Evolutionary conservation across 2,329 filamentous ascomycete species (phyloP).

Genomic region (Colletotrichum sp.): DNA sequence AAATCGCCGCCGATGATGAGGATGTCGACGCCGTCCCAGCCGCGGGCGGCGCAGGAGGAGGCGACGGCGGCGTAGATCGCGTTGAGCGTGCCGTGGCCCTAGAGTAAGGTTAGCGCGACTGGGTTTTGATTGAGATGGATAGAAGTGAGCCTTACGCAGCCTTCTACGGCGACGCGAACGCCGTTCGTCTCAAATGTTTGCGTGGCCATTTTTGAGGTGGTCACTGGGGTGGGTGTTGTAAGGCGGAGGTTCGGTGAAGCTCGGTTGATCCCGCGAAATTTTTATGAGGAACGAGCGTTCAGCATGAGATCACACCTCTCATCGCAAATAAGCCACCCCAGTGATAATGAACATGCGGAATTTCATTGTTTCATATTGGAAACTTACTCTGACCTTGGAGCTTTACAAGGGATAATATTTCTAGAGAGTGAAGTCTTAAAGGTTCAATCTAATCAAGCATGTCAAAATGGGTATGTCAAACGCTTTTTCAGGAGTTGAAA

Average conservation of each 20-base stretch:
- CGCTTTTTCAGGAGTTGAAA: neutral
- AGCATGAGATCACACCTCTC: neutral
- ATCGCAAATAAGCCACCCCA: neutral
- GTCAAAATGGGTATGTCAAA: neutral
- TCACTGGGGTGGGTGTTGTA: slow-evolving; percentile 6
- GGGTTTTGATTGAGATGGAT: neutral
- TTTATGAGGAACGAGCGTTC: neutral
- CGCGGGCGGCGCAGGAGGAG: slow-evolving; percentile 70
- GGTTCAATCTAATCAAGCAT: neutral
- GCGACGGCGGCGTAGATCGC: slow-evolving; percentile 86
- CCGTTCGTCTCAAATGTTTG: slow-evolving; percentile 44
- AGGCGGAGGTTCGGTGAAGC: neutral
- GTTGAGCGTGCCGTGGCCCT: slow-evolving; percentile 92
- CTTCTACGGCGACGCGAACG: slow-evolving; percentile 83
- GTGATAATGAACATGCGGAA: neutral
- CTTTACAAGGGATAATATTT: accelerated
- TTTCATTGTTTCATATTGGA: neutral
- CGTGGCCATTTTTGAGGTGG: slow-evolving; percentile 31
- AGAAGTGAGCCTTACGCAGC: slow-evolving; percentile 68
- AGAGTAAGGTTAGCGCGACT: neutral
- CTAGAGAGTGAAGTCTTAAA: accelerated
- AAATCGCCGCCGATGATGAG: slow-evolving; percentile 97
- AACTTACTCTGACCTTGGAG: neutral
- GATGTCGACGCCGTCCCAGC: slow-evolving; percentile 84
- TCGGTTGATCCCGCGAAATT: slow-evolving; percentile 8